Conservation (phyloP, 1,139 yeast species). For the Lodderomyces beijingensis region DNA sequence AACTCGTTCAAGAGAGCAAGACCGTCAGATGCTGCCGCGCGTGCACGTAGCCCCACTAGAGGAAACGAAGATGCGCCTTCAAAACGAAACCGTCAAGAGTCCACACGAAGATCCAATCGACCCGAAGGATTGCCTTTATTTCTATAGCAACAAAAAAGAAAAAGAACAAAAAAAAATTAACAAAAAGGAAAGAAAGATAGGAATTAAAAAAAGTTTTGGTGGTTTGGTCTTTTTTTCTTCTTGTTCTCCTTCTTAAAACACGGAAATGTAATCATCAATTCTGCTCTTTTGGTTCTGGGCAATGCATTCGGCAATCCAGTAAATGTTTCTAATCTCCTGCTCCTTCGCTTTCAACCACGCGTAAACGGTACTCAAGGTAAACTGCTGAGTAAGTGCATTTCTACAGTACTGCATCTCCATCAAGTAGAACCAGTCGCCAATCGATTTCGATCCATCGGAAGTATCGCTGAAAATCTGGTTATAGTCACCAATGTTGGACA, state of each 20-base stretch:
- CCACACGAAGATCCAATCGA: too few relatives aligned
- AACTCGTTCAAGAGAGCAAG: constrained; percentile 7
- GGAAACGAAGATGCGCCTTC: too few relatives aligned
- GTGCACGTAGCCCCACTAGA: too few relatives aligned
- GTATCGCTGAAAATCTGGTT: constrained; percentile 65
- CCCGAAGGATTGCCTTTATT: neutral
- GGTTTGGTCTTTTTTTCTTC: neutral
- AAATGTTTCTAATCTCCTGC: constrained; percentile 92
- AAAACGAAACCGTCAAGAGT: constrained; percentile 2
- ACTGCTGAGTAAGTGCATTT: constrained; percentile 94
- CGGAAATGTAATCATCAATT: constrained; percentile 73
- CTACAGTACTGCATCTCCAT: constrained; percentile 90
- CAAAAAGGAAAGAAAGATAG: neutral
- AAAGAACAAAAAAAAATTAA: constrained; percentile 15
- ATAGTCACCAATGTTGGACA: constrained; percentile 73
- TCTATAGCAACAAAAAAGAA: neutral
- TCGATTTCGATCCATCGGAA: constrained; percentile 40
- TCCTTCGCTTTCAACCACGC: constrained; percentile 96
- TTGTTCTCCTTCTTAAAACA: constrained; percentile 33
- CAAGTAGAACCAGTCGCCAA: constrained; percentile 92
- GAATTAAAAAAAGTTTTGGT: too few relatives aligned
- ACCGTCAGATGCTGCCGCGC: too few relatives aligned
- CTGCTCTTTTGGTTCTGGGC: constrained; percentile 84
- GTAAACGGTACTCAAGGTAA: constrained; percentile 86
- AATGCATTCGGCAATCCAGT: constrained; percentile 98